Conservation (phyloP, 768 basidiomycete species). For the Auricularia cornea region DNA sequence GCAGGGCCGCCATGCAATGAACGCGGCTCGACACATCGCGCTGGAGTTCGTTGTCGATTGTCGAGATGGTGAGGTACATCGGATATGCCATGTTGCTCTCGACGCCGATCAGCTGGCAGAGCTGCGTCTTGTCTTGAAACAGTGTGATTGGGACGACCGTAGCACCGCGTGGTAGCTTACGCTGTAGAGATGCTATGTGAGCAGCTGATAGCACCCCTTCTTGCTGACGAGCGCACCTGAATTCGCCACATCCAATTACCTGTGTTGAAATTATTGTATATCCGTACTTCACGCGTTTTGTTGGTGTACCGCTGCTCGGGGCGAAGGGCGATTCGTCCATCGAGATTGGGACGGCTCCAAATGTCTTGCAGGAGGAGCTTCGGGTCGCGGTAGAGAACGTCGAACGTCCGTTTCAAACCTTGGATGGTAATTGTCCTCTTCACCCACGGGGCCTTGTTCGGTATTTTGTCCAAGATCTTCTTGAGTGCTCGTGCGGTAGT, state of each 20-base stretch:
- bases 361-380: not conserved
- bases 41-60: not conserved
- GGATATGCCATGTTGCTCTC: not conserved
- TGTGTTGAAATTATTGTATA: not conserved
- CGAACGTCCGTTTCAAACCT: not conserved
- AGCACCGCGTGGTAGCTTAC: not conserved
- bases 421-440: not conserved
- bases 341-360: not conserved
- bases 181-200: not conserved
- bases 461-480: not conserved
- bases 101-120: not conserved
- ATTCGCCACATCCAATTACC: not conserved
- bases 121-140: not conserved
- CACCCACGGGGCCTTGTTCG: not conserved
- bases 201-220: not conserved
- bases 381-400: not conserved
- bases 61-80: not conserved
- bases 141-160: not conserved
- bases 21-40: not conserved
- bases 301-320: not conserved
- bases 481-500: not conserved
- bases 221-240: not conserved
- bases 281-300: not conserved
- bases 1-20: not conserved
- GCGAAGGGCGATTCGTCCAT: not conserved